These are phyloP conservation scores for Eleusine indica DNA, from an alignment of 176 grass and related monocot species.

Conservation along the genomic window DNA sequence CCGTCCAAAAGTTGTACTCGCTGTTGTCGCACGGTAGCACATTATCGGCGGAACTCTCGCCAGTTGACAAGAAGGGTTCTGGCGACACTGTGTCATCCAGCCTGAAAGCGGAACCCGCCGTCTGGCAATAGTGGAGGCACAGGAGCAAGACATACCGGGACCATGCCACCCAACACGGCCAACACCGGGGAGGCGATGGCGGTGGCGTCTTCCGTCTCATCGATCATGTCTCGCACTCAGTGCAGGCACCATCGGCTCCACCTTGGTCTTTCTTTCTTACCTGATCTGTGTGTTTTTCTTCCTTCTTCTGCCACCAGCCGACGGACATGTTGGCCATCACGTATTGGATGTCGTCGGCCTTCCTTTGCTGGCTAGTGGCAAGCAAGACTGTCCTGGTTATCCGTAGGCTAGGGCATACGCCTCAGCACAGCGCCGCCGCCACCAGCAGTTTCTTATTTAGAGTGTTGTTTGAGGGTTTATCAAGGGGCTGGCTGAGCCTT, in stretches of 20 bases:
- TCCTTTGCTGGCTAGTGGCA: background rate
- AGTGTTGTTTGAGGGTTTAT: too few relatives aligned
- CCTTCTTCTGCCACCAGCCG: background rate
- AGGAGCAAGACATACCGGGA: background rate
- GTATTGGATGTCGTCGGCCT: background rate
- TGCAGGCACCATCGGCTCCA: background rate
- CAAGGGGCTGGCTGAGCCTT: too few relatives aligned
- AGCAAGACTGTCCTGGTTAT: too few relatives aligned
- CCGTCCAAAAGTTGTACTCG: slow-evolving; percentile 5
- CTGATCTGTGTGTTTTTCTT: background rate
- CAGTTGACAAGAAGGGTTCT: background rate
- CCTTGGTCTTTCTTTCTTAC: background rate
- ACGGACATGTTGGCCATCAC: background rate
- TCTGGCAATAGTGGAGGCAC: background rate
- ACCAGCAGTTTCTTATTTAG: too few relatives aligned
- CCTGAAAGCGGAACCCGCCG: too few relatives aligned
- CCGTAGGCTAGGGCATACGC: too few relatives aligned
- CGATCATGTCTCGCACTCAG: too few relatives aligned
- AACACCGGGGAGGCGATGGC: too few relatives aligned
- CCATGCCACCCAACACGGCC: background rate
- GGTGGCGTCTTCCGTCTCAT: background rate
- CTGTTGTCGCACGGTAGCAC: background rate
- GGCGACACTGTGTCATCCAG: background rate
- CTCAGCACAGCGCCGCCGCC: too few relatives aligned
- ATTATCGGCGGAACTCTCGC: background rate